These are phyloP conservation scores for Meredithiella fracta DNA, from an alignment of 2,329 filamentous ascomycete genomes.

Conservation along the genomic window DNA sequence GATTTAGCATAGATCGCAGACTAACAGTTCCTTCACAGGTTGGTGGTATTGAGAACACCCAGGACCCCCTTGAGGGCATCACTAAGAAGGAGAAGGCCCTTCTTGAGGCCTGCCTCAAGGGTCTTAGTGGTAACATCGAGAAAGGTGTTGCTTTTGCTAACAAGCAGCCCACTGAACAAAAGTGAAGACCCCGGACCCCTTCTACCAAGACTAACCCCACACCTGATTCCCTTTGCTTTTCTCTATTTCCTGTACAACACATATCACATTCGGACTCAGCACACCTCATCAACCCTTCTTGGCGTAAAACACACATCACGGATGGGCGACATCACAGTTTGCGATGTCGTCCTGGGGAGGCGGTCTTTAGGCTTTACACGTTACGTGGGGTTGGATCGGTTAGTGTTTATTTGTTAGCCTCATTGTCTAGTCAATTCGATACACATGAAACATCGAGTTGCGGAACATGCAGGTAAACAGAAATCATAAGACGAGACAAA, in stretches of 20 bases:
- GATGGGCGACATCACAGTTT: background rate
- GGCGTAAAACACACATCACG: background rate
- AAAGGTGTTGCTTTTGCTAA: constrained; percentile 86
- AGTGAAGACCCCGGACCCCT: constrained; percentile 39
- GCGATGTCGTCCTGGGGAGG: background rate
- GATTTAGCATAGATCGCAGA: constrained; percentile 7
- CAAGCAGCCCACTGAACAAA: constrained; percentile 64
- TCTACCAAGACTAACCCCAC: background rate
- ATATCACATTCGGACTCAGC: constrained; percentile 5
- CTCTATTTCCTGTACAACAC: constrained; percentile 5
- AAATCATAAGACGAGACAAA: background rate
- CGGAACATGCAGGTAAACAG: background rate
- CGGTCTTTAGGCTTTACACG: background rate
- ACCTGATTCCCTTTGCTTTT: background rate
- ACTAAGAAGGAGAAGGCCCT: constrained; percentile 82
- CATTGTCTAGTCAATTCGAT: background rate
- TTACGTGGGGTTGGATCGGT: too few species aligned
- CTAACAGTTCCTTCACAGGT: constrained; percentile 35
- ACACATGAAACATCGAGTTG: background rate
- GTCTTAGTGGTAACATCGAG: constrained; percentile 79
- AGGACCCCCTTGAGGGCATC: constrained; percentile 59
- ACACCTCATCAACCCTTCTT: background rate
- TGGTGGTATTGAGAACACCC: constrained; percentile 71
- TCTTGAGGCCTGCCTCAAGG: constrained; percentile 56
- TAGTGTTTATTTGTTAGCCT: background rate